phyloP scores from a whole-genome alignment of 305 asterid species.

The Caryopteris hybrid region DNA sequence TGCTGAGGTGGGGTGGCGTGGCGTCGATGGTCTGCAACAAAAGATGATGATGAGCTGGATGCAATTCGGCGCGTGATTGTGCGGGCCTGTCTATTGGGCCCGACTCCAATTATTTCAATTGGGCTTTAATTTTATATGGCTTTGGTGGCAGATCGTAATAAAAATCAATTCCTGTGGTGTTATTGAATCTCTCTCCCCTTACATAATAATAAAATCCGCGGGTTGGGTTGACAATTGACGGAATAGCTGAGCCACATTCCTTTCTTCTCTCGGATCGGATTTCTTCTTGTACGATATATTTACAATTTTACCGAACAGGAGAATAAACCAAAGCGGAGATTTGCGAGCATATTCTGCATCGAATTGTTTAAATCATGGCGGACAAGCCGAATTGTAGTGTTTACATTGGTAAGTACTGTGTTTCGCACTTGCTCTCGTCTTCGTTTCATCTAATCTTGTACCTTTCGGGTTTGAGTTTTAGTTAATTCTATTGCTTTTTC shows the following conservation, averaged over 20 bases:
- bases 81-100: background rate
- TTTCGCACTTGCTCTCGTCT: background rate
- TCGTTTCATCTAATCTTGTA: background rate
- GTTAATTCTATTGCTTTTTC: background rate
- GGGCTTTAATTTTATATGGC: background rate
- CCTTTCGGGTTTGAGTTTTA: background rate
- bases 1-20: conserved; percentile 6
- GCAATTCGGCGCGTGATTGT: conserved; percentile 12
- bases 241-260: conserved; percentile 6
- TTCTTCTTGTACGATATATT: background rate
- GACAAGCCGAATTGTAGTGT: conserved; percentile 45
- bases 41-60: conserved; percentile 27
- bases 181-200: background rate
- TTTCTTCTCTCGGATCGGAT: background rate
- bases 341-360: conserved; percentile 1
- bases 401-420: conserved; percentile 47
- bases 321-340: conserved; percentile 4
- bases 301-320: background rate
- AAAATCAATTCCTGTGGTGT: background rate
- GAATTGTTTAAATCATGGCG: conserved; percentile 34
- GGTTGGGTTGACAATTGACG: background rate
- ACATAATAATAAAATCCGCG: background rate
- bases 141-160: background rate
- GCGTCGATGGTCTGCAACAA: conserved; percentile 17
- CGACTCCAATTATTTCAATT: background rate